Conservation (phyloP, 2,329 filamentous ascomycete species). For the Teratosphaeria gauchensis region DNA sequence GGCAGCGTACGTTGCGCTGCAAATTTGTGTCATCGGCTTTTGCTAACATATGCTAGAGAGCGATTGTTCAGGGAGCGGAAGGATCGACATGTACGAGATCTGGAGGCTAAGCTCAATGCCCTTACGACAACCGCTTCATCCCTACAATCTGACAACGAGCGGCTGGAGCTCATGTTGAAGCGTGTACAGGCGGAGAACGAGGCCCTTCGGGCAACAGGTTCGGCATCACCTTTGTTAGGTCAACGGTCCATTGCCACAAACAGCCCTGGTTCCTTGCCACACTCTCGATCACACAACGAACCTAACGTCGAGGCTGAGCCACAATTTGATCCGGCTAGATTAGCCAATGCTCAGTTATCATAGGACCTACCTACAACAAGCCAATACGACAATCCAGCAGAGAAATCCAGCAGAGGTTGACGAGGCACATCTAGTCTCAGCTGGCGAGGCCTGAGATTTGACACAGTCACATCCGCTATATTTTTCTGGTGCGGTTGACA, state of each 20-base stretch:
- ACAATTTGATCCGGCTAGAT: constrained; percentile 11
- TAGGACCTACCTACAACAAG: constrained; percentile 9
- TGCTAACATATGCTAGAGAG: constrained; percentile 51
- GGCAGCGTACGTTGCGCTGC: constrained; percentile 50
- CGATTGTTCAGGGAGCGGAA: constrained; percentile 94
- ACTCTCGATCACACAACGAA: constrained; percentile 6
- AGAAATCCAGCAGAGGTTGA: constrained; percentile 29
- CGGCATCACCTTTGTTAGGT: constrained; percentile 35
- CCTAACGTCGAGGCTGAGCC: constrained; percentile 6
- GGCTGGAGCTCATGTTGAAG: constrained; percentile 72
- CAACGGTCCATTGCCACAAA: constrained; percentile 30
- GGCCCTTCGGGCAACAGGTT: constrained; percentile 72
- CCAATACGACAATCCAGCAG: constrained; percentile 2
- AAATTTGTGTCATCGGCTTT: neutral
- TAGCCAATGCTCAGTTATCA: neutral
- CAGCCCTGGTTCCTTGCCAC: constrained; percentile 15
- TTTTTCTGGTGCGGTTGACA: constrained; percentile 67
- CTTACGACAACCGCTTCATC: constrained; percentile 66
- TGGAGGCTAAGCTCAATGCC: constrained; percentile 72
- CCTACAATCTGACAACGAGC: constrained; percentile 74
- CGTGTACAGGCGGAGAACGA: constrained; percentile 85
- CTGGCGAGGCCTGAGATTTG: constrained; percentile 78
- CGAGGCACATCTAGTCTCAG: constrained; percentile 50
- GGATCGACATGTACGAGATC: constrained; percentile 85
- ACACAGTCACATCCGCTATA: constrained; percentile 75